Conservation (phyloP, 768 basidiomycete species). For the Russula vinacea region DNA sequence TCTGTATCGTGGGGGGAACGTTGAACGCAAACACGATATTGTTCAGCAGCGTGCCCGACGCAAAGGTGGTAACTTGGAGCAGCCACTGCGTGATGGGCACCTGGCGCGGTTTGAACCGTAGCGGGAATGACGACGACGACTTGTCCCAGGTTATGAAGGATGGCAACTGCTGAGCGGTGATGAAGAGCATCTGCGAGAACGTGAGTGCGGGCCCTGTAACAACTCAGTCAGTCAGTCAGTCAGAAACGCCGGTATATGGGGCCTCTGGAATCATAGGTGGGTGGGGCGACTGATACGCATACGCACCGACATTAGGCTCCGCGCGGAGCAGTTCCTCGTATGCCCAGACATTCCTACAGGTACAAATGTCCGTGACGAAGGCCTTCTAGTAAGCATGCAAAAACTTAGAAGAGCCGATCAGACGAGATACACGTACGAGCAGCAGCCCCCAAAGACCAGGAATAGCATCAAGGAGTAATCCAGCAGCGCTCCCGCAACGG, state of each 20-base stretch:
- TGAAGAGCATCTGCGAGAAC: constrained; percentile 80
- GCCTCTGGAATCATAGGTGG: neutral
- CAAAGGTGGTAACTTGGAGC: constrained; percentile 65
- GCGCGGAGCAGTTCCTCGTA: constrained; percentile 71
- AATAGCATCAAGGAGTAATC: constrained; percentile 47
- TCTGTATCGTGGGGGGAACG: constrained; percentile 74
- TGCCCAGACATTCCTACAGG: constrained; percentile 65
- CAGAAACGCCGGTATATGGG: no score
- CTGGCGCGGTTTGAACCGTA: constrained; percentile 58
- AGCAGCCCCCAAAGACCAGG: constrained; percentile 80
- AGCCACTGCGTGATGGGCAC: constrained; percentile 70
- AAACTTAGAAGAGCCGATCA: neutral
- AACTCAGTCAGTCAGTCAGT: neutral
- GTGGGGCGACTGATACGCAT: neutral
- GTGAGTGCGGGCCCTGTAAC: constrained; percentile 71
- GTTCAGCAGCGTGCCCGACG: constrained; percentile 67
- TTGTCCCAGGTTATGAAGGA: constrained; percentile 48
- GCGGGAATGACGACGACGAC: constrained; percentile 39
- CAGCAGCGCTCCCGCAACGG: constrained; percentile 34
- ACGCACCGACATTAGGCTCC: constrained; percentile 63
- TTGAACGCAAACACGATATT: constrained; percentile 78
- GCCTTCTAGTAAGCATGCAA: neutral
- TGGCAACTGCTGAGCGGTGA: constrained; percentile 63
- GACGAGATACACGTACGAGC: constrained; percentile 55
- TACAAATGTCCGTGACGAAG: no score